These are phyloP conservation scores for Globisporangium camurandrum DNA, from an alignment of 352 stramenopile species.

Conservation along the genomic window DNA sequence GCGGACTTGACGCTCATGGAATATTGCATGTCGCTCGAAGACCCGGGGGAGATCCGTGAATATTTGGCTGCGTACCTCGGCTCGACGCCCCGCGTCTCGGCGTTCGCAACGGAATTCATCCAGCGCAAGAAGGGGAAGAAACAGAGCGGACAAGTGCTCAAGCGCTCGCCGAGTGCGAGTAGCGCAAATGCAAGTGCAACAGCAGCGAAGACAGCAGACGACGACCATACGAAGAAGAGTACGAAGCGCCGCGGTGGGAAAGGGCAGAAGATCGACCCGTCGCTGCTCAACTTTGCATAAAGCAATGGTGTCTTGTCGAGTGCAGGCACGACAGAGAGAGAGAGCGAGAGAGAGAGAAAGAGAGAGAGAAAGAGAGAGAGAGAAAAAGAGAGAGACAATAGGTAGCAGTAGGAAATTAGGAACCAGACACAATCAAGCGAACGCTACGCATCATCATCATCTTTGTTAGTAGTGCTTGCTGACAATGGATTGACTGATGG, in stretches of 20 bases:
- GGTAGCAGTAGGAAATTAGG: too few relatives aligned
- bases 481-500: neutral
- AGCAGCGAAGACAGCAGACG: slow-evolving; percentile 21
- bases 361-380: slow-evolving; percentile 1
- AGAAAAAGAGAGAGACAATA: slow-evolving; percentile 2
- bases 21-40: slow-evolving; percentile 94
- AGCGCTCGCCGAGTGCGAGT: slow-evolving; percentile 21
- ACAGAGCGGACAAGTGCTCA: too few relatives aligned
- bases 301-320: neutral
- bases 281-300: slow-evolving; percentile 51
- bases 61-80: slow-evolving; percentile 96
- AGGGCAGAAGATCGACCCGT: slow-evolving; percentile 65
- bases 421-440: neutral
- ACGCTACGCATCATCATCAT: too few relatives aligned
- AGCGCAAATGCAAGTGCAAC: slow-evolving; percentile 7
- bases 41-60: slow-evolving; percentile 91
- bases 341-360: too few relatives aligned
- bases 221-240: slow-evolving; percentile 33
- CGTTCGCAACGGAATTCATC: slow-evolving; percentile 97
- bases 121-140: slow-evolving; percentile 79
- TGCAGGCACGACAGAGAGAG: neutral
- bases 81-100: slow-evolving; percentile 92
- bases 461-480: too few relatives aligned
- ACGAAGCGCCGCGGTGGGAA: slow-evolving; percentile 46
- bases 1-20: slow-evolving; percentile 85